Evolutionary conservation across 495 filamentous ascomycete species (phyloP).

Genomic region (Aspergillus wentii): DNA sequence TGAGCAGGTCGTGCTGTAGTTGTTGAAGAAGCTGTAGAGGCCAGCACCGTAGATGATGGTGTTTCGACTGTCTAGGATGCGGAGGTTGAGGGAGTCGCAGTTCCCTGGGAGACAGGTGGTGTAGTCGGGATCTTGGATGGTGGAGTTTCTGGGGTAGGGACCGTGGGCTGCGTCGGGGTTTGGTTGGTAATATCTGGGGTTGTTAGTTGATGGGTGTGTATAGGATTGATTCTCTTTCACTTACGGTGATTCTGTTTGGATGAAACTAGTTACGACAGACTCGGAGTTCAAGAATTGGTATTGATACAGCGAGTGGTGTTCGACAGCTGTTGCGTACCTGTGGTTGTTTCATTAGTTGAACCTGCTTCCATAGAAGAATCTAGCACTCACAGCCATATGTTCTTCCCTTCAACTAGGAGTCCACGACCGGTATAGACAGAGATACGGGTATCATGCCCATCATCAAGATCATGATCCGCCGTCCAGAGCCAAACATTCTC

Average conservation of each 20-base stretch:
- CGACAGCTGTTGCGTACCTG: conserved; percentile 62
- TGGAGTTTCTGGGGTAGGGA: conserved; percentile 44
- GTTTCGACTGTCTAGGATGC: conserved; percentile 53
- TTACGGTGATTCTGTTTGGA: conserved; percentile 77
- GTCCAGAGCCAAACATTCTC: conserved; percentile 71
- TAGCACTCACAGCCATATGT: conserved; percentile 50
- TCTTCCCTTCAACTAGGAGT: conserved; percentile 52
- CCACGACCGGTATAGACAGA: conserved; percentile 68
- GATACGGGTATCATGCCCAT: conserved; percentile 50
- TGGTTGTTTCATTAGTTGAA: conserved; percentile 7
- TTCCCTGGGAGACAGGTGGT: conserved; percentile 42
- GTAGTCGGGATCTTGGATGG: conserved; percentile 58
- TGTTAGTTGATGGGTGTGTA: conserved; percentile 1
- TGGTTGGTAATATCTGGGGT: conserved; percentile 56
- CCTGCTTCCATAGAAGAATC: neutral
- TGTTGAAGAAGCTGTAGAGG: conserved; percentile 71
- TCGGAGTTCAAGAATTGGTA: conserved; percentile 70
- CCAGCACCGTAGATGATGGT: conserved; percentile 67
- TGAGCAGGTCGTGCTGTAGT: conserved; percentile 27
- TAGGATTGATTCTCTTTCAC: conserved; percentile 8
- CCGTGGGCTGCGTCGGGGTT: conserved; percentile 51
- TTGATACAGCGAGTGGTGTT: conserved; percentile 77
- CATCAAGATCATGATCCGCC: conserved; percentile 71
- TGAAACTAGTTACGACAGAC: conserved; percentile 67
- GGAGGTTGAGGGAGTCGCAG: conserved; percentile 63